phyloP scores from a whole-genome alignment of 164 flowering plant genomes.

The Piper longum region DNA sequence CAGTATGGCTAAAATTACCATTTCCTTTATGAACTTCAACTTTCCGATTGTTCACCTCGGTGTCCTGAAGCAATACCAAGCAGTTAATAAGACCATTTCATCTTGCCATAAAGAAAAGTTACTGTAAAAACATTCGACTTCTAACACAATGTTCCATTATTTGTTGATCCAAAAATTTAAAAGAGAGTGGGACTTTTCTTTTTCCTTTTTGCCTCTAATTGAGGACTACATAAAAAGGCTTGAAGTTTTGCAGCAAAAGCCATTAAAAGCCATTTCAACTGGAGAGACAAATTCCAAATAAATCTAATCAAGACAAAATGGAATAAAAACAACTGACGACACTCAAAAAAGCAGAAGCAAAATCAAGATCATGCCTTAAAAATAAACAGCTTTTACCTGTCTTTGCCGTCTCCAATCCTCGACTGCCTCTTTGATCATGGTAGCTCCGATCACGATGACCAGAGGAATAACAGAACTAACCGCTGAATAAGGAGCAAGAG shows the following conservation, averaged over 20 bases:
- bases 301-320: too few relatives aligned
- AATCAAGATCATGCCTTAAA: neutral
- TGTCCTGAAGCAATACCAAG: slow-evolving; percentile 4
- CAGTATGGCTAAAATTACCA: slow-evolving; percentile 25
- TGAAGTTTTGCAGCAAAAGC: too few relatives aligned
- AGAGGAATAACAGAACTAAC: slow-evolving; percentile 42
- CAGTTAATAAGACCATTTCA: too few relatives aligned
- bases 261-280: too few relatives aligned
- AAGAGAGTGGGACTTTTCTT: too few relatives aligned
- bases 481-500: slow-evolving; percentile 62
- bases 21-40: slow-evolving; percentile 25
- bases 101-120: too few relatives aligned
- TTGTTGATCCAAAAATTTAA: too few relatives aligned
- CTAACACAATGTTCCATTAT: too few relatives aligned
- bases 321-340: neutral
- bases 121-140: too few relatives aligned
- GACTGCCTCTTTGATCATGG: slow-evolving; percentile 62
- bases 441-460: slow-evolving; percentile 59
- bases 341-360: neutral
- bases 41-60: slow-evolving; percentile 59
- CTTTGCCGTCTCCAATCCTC: slow-evolving; percentile 68
- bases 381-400: slow-evolving; percentile 39
- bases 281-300: too few relatives aligned
- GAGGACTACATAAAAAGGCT: too few relatives aligned
- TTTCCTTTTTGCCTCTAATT: too few relatives aligned